phyloP scores from a whole-genome alignment of 805 yeast genomes.

The Starmerella riodocensis region DNA sequence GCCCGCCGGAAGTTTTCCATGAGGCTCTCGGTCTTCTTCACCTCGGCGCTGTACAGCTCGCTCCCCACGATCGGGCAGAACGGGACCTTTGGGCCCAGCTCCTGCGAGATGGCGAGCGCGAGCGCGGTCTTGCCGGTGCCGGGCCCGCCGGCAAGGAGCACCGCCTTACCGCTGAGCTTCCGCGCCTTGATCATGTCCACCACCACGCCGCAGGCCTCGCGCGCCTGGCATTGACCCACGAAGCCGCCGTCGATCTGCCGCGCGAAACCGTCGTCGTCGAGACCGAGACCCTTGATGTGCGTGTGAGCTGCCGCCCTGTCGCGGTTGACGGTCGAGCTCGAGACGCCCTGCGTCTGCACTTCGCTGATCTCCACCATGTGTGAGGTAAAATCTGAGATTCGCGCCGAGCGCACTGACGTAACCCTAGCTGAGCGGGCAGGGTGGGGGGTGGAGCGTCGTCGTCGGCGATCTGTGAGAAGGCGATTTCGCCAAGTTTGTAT shows the following conservation, averaged over 20 bases:
- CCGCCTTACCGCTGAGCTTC: conserved; percentile 92
- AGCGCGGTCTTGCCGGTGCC: conserved; percentile 98
- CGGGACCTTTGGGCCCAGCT: conserved; percentile 92
- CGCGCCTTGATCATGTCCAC: conserved; percentile 87
- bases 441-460: no score
- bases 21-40: conserved; percentile 87
- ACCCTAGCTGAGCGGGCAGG: no score
- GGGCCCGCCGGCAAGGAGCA: conserved; percentile 91
- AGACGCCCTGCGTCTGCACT: conserved; percentile 38
- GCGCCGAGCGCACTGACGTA: no score
- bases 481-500: no score
- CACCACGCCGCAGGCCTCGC: conserved; percentile 80
- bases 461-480: no score
- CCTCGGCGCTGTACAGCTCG: conserved; percentile 90
- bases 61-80: conserved; percentile 95
- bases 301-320: conserved; percentile 90
- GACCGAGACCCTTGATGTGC: conserved; percentile 87
- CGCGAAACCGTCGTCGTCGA: conserved; percentile 81
- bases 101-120: conserved; percentile 91
- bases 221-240: conserved; percentile 60
- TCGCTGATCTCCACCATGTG: conserved; percentile 67
- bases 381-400: no score
- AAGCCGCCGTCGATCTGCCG: conserved; percentile 78
- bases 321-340: conserved; percentile 32
- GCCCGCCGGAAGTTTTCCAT: conserved; percentile 96